Evolutionary conservation across 768 basidiomycete species (phyloP), one percentile per base, ranked within the genome.

Genomic region (Lentinula aciculospora): DNA sequence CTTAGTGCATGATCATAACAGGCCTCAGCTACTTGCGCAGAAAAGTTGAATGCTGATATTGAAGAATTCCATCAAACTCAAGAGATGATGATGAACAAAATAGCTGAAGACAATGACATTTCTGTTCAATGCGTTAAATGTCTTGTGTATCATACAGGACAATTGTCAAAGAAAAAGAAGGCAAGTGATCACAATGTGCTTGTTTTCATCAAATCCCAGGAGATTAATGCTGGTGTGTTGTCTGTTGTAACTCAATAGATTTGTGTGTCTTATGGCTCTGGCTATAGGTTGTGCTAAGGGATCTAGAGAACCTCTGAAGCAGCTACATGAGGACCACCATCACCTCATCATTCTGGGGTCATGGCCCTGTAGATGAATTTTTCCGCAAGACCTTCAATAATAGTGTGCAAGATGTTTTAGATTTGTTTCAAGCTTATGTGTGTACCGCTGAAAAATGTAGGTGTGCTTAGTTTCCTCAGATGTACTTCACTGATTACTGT

Each of bases 291-390:
- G 40, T 42, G 13, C 19, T 19, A 42, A 42, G 17, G 40, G 40
- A 42, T 15, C 40, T 17, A 45, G 19, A 25, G 44, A 23, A 8
- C 4, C 19, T 5, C 4, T 23, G 25, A 15, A 45, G 9, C 7
- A 17, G 23, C 44, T 21, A 3, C 21, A 23, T 25, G 25, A 45
- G 19, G 7, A 23, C 13, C 7, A 45, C 44, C 3, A 75, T 48
- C 47, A 48, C 21, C 13, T 31, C 47, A 31, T 45, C 27, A n/a
- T 48, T 48, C 17, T 48, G 23, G 23, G 47, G 45, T 12, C 27
- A 17, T 3, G 47, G 47, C 28, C 47, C 47, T 27, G 47, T 27
- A 2, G 47, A 48, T 48, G 47, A n/a, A 8, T 48, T 48, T 19
- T 17, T 48, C n/a, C 29, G 47, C 25, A 27, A 31, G 29, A 48